A percentile compares a stretch with the other conserved stretches of the same genome.
Conservation (phyloP, 1,284 basidiomycete genomes). For the Apiotrichum montevideense region DNA sequence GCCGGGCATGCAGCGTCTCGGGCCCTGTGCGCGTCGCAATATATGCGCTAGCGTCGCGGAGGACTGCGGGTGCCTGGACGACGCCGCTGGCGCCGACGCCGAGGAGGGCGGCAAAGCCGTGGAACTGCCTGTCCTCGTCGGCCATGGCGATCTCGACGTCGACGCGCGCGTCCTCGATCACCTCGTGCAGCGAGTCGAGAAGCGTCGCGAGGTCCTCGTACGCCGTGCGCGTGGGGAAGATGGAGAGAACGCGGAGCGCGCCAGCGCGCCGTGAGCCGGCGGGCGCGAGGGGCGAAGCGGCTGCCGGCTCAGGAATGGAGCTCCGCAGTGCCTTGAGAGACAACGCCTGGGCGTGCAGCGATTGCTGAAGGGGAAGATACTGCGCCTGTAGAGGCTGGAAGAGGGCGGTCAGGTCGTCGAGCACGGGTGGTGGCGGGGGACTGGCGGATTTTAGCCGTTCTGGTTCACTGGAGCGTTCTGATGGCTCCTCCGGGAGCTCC, state of each 20-base stretch:
- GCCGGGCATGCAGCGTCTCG: conserved; percentile 53
- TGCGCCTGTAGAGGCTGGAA: conserved; percentile 30
- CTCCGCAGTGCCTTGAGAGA: conserved; percentile 33
- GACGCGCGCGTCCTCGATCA: conserved; percentile 73
- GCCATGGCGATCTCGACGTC: conserved; percentile 76
- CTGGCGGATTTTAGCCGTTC: background rate
- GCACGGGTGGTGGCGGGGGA: conserved; percentile 3
- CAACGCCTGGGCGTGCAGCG: conserved; percentile 38
- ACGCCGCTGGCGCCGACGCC: conserved; percentile 52
- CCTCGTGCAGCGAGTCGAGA: conserved; percentile 66
- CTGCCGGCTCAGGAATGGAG: conserved; percentile 15
- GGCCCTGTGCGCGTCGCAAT: conserved; percentile 49
- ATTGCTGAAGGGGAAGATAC: conserved; percentile 35
- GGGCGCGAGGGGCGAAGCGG: conserved; percentile 4
- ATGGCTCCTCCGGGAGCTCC: background rate
- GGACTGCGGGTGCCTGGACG: conserved; percentile 47
- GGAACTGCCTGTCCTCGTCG: conserved; percentile 64
- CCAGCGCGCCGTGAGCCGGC: conserved; percentile 7
- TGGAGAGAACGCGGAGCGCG: conserved; percentile 19
- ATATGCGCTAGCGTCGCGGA: conserved; percentile 58
- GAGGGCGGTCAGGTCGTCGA: conserved; percentile 22
- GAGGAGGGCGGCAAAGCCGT: conserved; percentile 67
- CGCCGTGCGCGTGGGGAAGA: conserved; percentile 21
- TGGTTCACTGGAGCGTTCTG: background rate
- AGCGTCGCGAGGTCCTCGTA: conserved; percentile 50